Evolutionary conservation across 1,284 basidiomycete genomes (phyloP), one percentile per base, ranked within the genome.

Genomic region (Tremellales sp.): DNA sequence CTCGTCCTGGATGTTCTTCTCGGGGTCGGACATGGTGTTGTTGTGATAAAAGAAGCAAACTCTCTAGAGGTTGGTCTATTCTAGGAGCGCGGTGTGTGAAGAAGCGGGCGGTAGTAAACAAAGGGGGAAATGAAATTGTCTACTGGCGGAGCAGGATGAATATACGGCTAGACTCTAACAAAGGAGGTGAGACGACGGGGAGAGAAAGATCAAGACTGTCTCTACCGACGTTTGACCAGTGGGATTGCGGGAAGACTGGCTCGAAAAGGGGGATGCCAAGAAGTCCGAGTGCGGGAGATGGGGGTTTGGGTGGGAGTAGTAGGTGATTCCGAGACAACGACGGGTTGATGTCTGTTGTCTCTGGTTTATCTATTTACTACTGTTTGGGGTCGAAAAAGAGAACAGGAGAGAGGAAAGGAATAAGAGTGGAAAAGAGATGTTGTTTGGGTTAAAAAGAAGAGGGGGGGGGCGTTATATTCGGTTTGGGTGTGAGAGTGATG

Each of bases 1-100:
- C 61, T 67, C 65, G 56, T 66, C 63, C 47, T 65, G 59, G 46
- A 60, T 62, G 41, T 53, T 53, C 55, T 70, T 68, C 57, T 71
- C 69, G 58, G 64, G 58, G 50, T 62, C 56, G 41, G 66, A 67
- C 63, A 67, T 69, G 56, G 45, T 23, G 37, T 43, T 31, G 35
- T 37, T 40, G 48, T 40, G 43, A 40, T 36, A 27, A 40, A 46
- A 37, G 43, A 46, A 49, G 41, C 50, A 50, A 52, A 42, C 10
- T 29, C 40, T 45, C n/a, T 44, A 50, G 27, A 41, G 29, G 29
- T 31, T 31, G 29, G 29, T 31, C 29, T 31, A 31, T 31, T 31
- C 29, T 31, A 31, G 15, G 29, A 31, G 29, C 15, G 15, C 29
- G 8, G 29, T 15, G 29, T 48, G 46, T 37, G 25, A 31, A 8